phyloP scores from a whole-genome alignment of 2,329 filamentous ascomycete genomes.

The Fusarium bulbicola region DNA sequence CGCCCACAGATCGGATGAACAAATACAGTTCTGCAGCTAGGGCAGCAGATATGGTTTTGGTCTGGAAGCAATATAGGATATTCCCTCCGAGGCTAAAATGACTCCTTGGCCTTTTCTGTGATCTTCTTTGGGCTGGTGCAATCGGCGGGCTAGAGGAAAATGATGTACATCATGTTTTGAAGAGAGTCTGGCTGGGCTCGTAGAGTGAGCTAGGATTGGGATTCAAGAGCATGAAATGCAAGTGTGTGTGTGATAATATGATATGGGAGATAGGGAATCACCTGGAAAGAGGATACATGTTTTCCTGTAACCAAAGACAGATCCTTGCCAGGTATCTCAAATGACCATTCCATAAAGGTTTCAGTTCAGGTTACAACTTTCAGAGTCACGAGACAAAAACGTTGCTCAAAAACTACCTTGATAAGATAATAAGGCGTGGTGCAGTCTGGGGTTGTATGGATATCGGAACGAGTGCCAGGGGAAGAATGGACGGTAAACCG shows the following conservation, averaged over 20 bases:
- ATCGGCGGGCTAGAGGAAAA: background rate
- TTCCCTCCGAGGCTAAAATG: background rate
- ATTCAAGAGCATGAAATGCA: background rate
- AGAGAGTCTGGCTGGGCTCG: background rate
- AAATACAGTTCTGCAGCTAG: background rate
- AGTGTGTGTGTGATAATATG: no score
- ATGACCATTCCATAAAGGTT: no score
- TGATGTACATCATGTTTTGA: background rate
- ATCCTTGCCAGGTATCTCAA: background rate
- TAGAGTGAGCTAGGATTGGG: background rate
- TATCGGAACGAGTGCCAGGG: background rate
- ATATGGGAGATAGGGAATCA: background rate
- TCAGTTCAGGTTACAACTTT: no score
- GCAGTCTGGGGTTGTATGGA: no score
- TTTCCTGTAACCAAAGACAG: background rate
- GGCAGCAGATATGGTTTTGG: background rate
- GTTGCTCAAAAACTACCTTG: fast-evolving
- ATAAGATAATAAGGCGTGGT: background rate
- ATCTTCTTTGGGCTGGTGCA: background rate
- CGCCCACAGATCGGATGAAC: background rate
- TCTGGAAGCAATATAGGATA: no score
- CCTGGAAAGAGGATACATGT: background rate
- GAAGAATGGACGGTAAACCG: background rate
- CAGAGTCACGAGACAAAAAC: background rate
- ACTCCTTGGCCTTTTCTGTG: background rate